Percentiles rank a stretch among this genome's conserved stretches.
phyloP scores from a whole-genome alignment of 2,329 filamentous ascomycete genomes.

The Trichophyton rubrum region DNA sequence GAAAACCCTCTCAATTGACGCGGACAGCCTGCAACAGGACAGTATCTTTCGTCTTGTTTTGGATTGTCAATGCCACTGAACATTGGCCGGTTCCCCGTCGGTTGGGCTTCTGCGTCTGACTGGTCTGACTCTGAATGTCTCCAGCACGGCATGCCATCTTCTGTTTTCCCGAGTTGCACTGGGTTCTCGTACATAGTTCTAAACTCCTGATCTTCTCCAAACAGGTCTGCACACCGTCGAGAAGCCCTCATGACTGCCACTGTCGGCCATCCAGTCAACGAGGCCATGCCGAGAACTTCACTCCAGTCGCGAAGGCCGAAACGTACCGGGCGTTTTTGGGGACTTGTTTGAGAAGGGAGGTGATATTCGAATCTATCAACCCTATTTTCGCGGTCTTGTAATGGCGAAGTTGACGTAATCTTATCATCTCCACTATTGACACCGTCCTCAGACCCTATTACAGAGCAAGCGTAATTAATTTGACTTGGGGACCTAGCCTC shows the following conservation, averaged over 20 bases:
- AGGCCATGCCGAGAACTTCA: conserved; percentile 67
- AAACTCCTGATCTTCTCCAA: conserved; percentile 58
- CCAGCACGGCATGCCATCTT: conserved; percentile 14
- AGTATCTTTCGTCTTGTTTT: conserved; percentile 18
- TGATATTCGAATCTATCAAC: neutral
- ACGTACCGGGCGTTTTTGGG: conserved; percentile 7
- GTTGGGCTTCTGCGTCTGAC: conserved; percentile 7
- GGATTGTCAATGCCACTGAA: conserved; percentile 4
- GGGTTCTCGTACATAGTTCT: conserved; percentile 40
- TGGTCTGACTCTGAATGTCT: conserved; percentile 21
- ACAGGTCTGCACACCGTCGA: conserved; percentile 61
- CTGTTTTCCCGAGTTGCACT: conserved; percentile 13
- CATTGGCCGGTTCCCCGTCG: neutral
- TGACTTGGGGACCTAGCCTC: neutral
- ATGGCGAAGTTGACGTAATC: neutral
- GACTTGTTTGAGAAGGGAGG: neutral
- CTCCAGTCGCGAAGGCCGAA: conserved; percentile 60
- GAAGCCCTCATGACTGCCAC: conserved; percentile 55
- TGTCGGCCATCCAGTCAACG: conserved; percentile 57
- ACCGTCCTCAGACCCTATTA: neutral
- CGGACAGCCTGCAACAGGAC: conserved; percentile 21
- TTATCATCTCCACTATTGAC: neutral
- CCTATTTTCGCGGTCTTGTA: neutral
- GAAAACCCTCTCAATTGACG: conserved; percentile 23
- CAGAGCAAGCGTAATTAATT: neutral